Percentiles rank a stretch among this genome's conserved stretches.
Evolutionary conservation across 768 basidiomycete genomes (phyloP).

Genomic region (Termitomyces eurrhizus): DNA sequence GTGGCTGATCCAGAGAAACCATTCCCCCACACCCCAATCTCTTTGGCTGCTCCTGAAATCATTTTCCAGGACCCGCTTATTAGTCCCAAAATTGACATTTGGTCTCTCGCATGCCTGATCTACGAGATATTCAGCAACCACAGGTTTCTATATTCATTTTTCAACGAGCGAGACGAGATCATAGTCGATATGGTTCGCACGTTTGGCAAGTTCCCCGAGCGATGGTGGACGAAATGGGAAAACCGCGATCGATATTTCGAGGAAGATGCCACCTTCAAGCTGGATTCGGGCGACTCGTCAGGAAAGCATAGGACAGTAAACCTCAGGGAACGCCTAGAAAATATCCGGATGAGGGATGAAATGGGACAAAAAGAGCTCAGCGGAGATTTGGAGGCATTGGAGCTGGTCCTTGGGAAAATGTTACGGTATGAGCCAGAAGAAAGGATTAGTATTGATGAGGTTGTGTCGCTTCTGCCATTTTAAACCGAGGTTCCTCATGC

Average conservation of each 20-base stretch:
- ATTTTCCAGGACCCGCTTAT: neutral
- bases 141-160: too few species aligned
- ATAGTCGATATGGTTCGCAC: too few species aligned
- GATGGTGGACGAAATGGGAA: too few species aligned
- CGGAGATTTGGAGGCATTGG: conserved; percentile 3
- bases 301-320: neutral
- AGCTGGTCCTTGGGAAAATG: neutral
- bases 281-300: neutral
- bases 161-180: too few species aligned
- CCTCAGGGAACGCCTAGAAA: neutral
- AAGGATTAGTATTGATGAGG: conserved; percentile 2
- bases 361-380: neutral
- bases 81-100: conserved; percentile 1
- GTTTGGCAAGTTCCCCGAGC: too few species aligned
- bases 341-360: neutral
- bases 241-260: too few species aligned
- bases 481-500: neutral
- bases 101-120: conserved; percentile 7
- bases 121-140: neutral
- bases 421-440: too few species aligned
- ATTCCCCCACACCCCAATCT: conserved; percentile 1
- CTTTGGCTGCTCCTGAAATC: conserved; percentile 8
- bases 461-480: conserved; percentile 8
- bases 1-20: neutral
- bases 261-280: too few species aligned